A percentile compares a stretch with the other conserved stretches of the same genome.
Evolutionary conservation across 2,329 filamentous ascomycete species (phyloP).

Genomic region (Calonectria montana): DNA sequence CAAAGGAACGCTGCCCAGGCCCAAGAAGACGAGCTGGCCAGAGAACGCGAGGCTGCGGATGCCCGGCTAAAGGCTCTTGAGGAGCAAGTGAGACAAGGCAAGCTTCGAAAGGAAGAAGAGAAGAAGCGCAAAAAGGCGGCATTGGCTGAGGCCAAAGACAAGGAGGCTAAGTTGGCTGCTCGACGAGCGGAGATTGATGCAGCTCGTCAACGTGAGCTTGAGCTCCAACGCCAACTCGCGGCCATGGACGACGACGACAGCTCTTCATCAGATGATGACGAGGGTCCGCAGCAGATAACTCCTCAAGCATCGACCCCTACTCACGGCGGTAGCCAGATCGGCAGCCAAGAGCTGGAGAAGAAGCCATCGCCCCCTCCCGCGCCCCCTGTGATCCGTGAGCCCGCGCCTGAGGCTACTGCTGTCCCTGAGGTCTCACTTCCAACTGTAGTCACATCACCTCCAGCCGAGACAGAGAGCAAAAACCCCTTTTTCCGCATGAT

Average conservation of each 20-base stretch:
- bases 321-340: constrained; percentile 61
- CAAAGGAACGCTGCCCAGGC: constrained; percentile 76
- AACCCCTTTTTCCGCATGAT: constrained; percentile 96
- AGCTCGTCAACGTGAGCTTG: constrained; percentile 88
- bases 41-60: constrained; percentile 83
- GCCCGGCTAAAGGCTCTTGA: constrained; percentile 89
- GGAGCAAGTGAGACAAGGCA: constrained; percentile 92
- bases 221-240: constrained; percentile 89
- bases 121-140: constrained; percentile 93
- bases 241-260: constrained; percentile 78
- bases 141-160: constrained; percentile 85
- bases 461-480: constrained; percentile 80
- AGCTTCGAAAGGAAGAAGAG: constrained; percentile 96
- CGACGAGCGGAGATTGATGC: constrained; percentile 93
- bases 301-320: constrained; percentile 71
- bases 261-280: constrained; percentile 84
- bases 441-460: constrained; percentile 63
- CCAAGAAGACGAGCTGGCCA: constrained; percentile 83
- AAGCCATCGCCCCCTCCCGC: constrained; percentile 63
- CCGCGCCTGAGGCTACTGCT: constrained; percentile 41
- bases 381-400: background rate
- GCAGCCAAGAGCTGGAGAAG: constrained; percentile 66
- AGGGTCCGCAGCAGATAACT: constrained; percentile 77
- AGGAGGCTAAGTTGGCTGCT: constrained; percentile 84
- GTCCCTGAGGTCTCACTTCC: constrained; percentile 59